A percentile compares a stretch with the other conserved stretches of the same genome.
These are phyloP conservation scores for Noccaea bulbosa DNA, from an alignment of 345 rosid species.

Conservation along the genomic window DNA sequence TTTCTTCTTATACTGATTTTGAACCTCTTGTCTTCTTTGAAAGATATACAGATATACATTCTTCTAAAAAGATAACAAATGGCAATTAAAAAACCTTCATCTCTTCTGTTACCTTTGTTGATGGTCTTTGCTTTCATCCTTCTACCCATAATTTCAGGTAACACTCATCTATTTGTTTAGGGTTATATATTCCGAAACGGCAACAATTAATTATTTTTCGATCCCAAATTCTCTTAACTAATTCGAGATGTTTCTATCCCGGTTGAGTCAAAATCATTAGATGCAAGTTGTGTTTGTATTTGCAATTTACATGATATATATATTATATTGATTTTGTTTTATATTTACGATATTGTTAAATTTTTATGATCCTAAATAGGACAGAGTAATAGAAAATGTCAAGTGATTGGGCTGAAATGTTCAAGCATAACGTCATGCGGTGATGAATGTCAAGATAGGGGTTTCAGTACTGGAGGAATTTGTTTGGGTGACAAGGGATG, in stretches of 20 bases:
- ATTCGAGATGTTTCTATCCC: background rate
- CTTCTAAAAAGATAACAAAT: background rate
- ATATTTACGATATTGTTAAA: too few species aligned
- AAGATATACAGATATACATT: too few species aligned
- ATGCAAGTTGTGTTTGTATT: background rate
- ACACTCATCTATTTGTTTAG: too few species aligned
- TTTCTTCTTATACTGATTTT: too few species aligned
- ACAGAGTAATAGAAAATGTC: background rate
- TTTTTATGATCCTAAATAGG: background rate
- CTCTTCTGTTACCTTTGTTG: background rate
- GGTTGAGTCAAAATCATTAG: too few species aligned
- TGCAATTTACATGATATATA: background rate
- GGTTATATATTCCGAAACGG: too few species aligned
- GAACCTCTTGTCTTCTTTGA: background rate
- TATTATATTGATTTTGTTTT: background rate
- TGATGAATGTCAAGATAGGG: background rate
- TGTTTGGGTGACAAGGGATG: background rate
- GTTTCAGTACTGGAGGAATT: background rate
- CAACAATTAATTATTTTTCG: too few species aligned
- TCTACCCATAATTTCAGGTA: background rate
- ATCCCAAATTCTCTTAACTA: too few species aligned
- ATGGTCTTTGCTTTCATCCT: background rate
- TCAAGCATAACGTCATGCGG: background rate
- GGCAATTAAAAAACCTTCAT: background rate
- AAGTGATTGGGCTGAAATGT: background rate